A percentile compares a stretch with the other conserved stretches of the same genome.
Evolutionary conservation across 768 basidiomycete genomes (phyloP).

Genomic region (Filobasidium floriforme): DNA sequence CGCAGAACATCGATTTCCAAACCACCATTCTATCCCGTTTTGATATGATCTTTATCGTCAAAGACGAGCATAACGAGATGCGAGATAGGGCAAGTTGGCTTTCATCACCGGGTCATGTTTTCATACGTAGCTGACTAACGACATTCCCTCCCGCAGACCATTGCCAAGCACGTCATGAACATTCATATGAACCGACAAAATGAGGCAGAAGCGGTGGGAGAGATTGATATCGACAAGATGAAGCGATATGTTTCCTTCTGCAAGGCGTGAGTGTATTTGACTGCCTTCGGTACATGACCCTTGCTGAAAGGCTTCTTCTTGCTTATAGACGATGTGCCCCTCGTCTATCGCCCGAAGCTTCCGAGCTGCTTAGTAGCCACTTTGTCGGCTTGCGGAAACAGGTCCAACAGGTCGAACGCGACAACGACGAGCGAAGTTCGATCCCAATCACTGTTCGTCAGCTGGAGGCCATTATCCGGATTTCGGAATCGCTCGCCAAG

Average conservation of each 20-base stretch:
- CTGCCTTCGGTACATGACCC: not conserved
- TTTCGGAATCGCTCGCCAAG: constrained; percentile 93
- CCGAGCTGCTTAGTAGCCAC: constrained; percentile 92
- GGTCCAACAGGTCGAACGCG: constrained; percentile 88
- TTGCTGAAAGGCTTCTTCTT: constrained; percentile 5
- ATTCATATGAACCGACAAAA: constrained; percentile 93
- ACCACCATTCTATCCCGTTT: constrained; percentile 97
- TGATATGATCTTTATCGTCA: constrained; percentile 99
- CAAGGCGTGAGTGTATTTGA: constrained; percentile 59
- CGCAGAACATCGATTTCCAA: constrained; percentile 88
- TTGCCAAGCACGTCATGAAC: constrained; percentile 96
- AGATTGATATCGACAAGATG: constrained; percentile 96
- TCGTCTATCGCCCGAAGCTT: constrained; percentile 81
- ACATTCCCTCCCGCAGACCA: constrained; percentile 54
- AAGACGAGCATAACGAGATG: constrained; percentile 91
- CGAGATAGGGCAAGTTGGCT: constrained; percentile 67
- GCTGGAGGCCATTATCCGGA: constrained; percentile 97
- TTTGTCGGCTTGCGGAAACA: constrained; percentile 88
- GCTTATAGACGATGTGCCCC: constrained; percentile 82
- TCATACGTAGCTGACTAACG: not conserved
- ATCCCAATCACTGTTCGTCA: constrained; percentile 97
- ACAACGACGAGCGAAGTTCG: constrained; percentile 94
- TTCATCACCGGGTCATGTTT: no score
- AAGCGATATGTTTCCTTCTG: constrained; percentile 93
- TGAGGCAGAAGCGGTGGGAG: constrained; percentile 68